Evolutionary conservation across 352 stramenopile species (phyloP).

Genomic region (Phytophthora kernoviae): DNA sequence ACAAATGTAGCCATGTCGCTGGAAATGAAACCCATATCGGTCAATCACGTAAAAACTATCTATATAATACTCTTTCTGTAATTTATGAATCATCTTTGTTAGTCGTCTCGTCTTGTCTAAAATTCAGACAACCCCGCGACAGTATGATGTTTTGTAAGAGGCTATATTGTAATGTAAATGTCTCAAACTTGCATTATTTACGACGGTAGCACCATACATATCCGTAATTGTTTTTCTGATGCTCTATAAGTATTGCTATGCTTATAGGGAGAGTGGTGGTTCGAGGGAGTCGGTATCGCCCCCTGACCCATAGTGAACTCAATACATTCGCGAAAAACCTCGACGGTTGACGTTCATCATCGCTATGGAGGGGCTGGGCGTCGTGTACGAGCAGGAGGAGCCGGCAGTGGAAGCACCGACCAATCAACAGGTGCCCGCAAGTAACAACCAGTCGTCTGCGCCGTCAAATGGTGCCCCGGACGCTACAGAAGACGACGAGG

Average conservation of each 20-base stretch:
- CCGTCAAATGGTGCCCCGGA: neutral
- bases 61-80: neutral
- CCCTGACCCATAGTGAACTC: constrained; percentile 10
- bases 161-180: no score
- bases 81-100: no score
- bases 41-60: neutral
- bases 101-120: neutral
- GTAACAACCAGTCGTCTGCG: constrained; percentile 10
- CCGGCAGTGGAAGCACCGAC: constrained; percentile 30
- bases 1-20: constrained; percentile 6
- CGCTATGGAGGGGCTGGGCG: constrained; percentile 69
- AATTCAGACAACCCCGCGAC: no score
- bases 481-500: constrained; percentile 66
- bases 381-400: constrained; percentile 84
- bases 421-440: constrained; percentile 10
- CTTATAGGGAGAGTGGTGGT: constrained; percentile 30
- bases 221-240: no score
- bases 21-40: no score
- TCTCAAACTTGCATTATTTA: no score
- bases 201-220: no score
- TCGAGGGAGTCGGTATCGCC: neutral
- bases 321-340: constrained; percentile 29
- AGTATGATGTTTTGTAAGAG: neutral
- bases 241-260: no score
- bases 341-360: constrained; percentile 22